Percentiles rank a stretch among this genome's conserved stretches.
phyloP scores from a whole-genome alignment of 139 green algal genomes.

The Chloropicon primus region DNA sequence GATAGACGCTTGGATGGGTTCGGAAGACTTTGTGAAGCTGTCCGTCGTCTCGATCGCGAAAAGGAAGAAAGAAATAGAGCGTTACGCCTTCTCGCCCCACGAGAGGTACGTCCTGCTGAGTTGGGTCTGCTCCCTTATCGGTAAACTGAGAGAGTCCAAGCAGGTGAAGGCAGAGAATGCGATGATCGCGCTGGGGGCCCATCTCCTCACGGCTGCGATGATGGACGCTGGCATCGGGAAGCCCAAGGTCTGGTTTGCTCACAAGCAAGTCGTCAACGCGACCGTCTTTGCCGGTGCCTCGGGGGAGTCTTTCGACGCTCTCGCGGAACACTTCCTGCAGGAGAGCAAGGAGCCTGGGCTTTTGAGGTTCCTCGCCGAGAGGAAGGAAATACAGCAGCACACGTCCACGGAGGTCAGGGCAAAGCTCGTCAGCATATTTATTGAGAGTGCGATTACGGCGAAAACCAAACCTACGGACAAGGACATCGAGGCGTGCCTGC shows the following conservation, averaged over 20 bases:
- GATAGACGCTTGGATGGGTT: background rate
- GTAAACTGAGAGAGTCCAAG: background rate
- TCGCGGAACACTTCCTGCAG: background rate
- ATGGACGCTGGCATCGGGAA: background rate
- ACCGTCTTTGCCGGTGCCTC: background rate
- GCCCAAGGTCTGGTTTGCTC: background rate
- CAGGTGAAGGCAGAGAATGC: background rate
- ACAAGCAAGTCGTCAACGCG: background rate
- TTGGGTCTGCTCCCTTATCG: background rate
- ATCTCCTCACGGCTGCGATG: background rate
- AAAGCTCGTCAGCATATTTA: background rate
- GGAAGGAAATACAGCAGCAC: background rate
- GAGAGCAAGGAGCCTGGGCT: background rate
- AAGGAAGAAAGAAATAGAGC: background rate
- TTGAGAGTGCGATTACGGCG: background rate
- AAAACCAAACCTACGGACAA: background rate
- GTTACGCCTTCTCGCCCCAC: background rate
- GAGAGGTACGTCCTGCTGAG: background rate
- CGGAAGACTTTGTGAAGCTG: background rate
- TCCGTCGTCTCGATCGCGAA: background rate
- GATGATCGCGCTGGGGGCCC: background rate
- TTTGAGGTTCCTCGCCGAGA: background rate
- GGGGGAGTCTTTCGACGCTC: background rate
- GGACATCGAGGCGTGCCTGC: conserved; percentile 20
- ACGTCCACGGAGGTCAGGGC: background rate